Evolutionary conservation across 2,329 filamentous ascomycete genomes (phyloP), one percentile per base, ranked within the genome.

Genomic region (Diaporthe vaccinii): DNA sequence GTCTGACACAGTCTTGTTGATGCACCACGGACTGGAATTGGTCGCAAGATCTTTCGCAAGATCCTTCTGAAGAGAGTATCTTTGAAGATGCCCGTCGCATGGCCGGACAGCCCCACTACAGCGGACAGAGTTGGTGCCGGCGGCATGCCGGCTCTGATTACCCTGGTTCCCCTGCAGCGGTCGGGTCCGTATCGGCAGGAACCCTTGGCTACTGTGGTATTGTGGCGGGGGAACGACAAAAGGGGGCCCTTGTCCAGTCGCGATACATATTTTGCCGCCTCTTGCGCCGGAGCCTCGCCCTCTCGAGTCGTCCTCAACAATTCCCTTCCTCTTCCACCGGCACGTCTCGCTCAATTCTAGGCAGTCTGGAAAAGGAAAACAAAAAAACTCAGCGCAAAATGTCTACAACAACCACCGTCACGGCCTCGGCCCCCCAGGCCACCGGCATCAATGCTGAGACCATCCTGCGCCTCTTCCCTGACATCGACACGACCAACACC

Each of bases 391-490:
- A 25, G 72, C 65, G 20, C 44, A 78, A 53, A 36, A 84, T 83
- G 82, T 80, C 84, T 34, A 82, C 82, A 53, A 81, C 83, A 34
- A 81, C 85, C 17, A 88, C 89, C 46, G 89, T 88, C 36, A 88
- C 85, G n/a, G 46, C 73, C 53, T 87, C 86, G 51, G 83, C 85
- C 41, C 87, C 87, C 31, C 82, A 84, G 74, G 80, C 88, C 55
- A 88, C 91, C 81, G 88, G 90, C 74, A 95, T 97, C 82, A 98
- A 95, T 71, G 95, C 95, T 25, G 92, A 97, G 80, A 95, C 94
- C 81, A 95, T 99, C 80, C 89, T 96, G 75, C 92, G 92, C 77
- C 91, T 98, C 67, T 98, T 98, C 85, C 95, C 95, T 72, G 95
- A 98, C 83, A 91, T 92, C 84, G 89, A 93, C 85, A 92, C 91